phyloP scores from a whole-genome alignment of 495 filamentous ascomycete genomes.

The Usnea hakonensis region DNA sequence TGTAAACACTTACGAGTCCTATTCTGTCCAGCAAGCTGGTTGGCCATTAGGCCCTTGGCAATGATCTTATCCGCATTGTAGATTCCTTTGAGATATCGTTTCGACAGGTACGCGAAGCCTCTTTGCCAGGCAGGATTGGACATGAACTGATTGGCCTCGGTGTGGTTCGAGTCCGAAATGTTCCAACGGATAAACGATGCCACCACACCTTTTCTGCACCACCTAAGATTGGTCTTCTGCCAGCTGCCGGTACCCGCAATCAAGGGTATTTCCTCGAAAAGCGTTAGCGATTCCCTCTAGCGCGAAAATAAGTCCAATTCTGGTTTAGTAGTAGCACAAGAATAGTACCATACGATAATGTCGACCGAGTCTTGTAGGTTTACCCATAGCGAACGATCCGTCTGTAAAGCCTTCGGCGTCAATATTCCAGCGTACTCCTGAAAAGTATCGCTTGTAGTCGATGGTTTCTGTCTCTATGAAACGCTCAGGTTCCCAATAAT shows the following conservation, averaged over 20 bases:
- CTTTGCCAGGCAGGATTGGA: background rate
- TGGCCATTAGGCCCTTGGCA: background rate
- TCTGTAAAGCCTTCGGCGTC: background rate
- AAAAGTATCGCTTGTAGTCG: background rate
- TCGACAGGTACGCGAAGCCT: background rate
- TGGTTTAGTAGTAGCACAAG: background rate
- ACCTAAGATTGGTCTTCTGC: background rate
- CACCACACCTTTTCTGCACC: background rate
- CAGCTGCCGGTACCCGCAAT: background rate
- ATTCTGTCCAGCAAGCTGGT: background rate
- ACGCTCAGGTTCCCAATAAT: background rate
- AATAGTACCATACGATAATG: background rate
- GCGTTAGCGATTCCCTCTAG: background rate
- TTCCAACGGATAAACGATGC: background rate
- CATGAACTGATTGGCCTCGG: background rate
- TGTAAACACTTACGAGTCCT: background rate
- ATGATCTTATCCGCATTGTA: background rate
- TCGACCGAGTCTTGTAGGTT: background rate
- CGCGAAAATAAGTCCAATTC: background rate
- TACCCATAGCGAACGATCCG: background rate
- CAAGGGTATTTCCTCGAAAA: background rate
- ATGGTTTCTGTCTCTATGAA: background rate
- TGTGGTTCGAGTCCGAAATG: background rate
- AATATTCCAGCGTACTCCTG: background rate
- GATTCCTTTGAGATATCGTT: background rate